phyloP scores from a whole-genome alignment of 1,139 yeast species.

The Suhomyces taliae region DNA sequence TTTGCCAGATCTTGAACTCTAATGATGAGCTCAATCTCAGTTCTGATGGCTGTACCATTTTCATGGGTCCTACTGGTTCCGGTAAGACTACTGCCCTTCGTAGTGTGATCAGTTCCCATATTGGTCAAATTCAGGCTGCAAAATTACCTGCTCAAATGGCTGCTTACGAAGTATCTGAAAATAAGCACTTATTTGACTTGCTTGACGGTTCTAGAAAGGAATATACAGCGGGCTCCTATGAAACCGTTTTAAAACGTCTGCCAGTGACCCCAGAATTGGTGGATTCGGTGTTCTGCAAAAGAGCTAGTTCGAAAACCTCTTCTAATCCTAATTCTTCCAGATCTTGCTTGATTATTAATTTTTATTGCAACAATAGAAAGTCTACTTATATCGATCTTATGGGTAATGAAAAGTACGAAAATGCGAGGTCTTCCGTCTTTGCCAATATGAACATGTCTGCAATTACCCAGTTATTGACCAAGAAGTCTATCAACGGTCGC shows the following conservation, averaged over 20 bases:
- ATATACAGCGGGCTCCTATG: slow-evolving; percentile 13
- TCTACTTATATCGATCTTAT: slow-evolving; percentile 31
- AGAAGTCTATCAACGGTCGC: slow-evolving; percentile 15
- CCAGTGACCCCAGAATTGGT: slow-evolving; percentile 9
- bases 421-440: slow-evolving; percentile 21
- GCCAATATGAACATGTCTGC: slow-evolving; percentile 32
- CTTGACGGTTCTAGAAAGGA: slow-evolving; percentile 18
- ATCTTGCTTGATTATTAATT: slow-evolving; percentile 29
- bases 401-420: slow-evolving; percentile 32
- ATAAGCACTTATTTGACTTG: slow-evolving; percentile 28
- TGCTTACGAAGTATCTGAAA: slow-evolving; percentile 34
- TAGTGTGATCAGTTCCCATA: slow-evolving; percentile 15
- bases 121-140: slow-evolving; percentile 1
- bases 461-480: slow-evolving; percentile 27
- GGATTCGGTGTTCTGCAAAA: slow-evolving; percentile 19
- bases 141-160: slow-evolving; percentile 13
- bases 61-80: slow-evolving; percentile 37
- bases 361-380: slow-evolving; percentile 21
- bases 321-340: slow-evolving; percentile 26
- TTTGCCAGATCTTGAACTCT: slow-evolving; percentile 18
- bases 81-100: slow-evolving; percentile 35
- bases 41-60: slow-evolving; percentile 18
- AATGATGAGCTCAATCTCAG: slow-evolving; percentile 10
- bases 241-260: slow-evolving; percentile 16
- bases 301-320: slow-evolving; percentile 23